Conservation (phyloP, 2,329 filamentous ascomycete genomes). For the Arthrinium phaeospermum region DNA sequence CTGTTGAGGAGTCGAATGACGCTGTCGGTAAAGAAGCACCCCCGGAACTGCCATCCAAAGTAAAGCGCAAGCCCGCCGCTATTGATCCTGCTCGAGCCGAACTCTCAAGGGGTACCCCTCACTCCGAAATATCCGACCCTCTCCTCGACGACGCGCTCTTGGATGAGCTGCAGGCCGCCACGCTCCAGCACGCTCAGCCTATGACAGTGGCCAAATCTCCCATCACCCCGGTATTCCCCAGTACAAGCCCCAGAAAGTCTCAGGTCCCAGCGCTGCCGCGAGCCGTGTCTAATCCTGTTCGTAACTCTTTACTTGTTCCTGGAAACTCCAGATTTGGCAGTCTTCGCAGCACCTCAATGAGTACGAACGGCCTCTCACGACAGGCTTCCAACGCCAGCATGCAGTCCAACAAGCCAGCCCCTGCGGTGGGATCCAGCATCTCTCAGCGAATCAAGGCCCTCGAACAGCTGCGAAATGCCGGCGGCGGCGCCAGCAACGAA, state of each 20-base stretch:
- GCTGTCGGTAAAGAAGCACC: not conserved
- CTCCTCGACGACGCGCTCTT: constrained; percentile 75
- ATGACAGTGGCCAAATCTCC: constrained; percentile 83
- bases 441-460: constrained; percentile 94
- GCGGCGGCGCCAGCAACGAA: not conserved
- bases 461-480: constrained; percentile 65
- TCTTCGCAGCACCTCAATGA: constrained; percentile 61
- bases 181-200: constrained; percentile 81
- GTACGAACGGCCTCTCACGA: constrained; percentile 57
- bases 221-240: constrained; percentile 67
- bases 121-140: constrained; percentile 52
- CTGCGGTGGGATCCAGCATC: constrained; percentile 80
- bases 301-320: constrained; percentile 51
- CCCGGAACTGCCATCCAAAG: constrained; percentile 4
- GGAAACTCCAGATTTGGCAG: constrained; percentile 53
- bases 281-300: constrained; percentile 56
- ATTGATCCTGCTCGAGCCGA: constrained; percentile 64
- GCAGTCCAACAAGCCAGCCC: constrained; percentile 55
- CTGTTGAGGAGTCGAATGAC: constrained; percentile 2
- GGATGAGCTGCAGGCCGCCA: constrained; percentile 84
- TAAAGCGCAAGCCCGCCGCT: constrained; percentile 38
- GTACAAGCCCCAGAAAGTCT: constrained; percentile 35
- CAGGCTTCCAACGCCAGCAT: constrained; percentile 55
- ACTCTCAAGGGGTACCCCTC: constrained; percentile 41
- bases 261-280: constrained; percentile 40